Evolutionary conservation across 305 asterid species (phyloP).

Genomic region (Striga hermonthica): DNA sequence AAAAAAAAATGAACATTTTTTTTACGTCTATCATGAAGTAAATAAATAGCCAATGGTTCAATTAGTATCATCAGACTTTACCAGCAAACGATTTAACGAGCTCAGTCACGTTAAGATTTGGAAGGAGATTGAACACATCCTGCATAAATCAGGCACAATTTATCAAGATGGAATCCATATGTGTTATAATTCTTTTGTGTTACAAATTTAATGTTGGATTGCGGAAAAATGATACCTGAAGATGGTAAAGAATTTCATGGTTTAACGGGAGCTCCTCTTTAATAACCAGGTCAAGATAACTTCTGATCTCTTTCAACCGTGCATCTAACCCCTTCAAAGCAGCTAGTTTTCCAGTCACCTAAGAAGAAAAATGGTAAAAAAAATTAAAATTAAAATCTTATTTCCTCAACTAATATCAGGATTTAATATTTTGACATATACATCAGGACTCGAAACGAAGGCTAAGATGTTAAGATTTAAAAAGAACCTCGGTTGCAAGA

Average conservation of each 20-base stretch:
- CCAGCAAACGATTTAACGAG: slow-evolving; percentile 84
- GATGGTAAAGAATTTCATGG: slow-evolving; percentile 92
- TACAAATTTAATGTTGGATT: slow-evolving; percentile 3
- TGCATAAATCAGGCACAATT: slow-evolving; percentile 34
- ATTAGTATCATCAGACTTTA: slow-evolving; percentile 25
- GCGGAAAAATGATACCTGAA: slow-evolving; percentile 55
- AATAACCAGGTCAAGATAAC: slow-evolving; percentile 79
- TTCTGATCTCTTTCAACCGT: slow-evolving; percentile 77
- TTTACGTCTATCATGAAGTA: neutral
- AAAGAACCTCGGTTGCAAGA: slow-evolving; percentile 89
- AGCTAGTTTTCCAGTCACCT: slow-evolving; percentile 94
- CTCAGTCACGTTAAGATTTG: slow-evolving; percentile 74
- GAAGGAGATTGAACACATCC: slow-evolving; percentile 91
- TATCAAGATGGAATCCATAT: neutral
- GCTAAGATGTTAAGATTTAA: neutral
- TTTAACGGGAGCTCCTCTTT: slow-evolving; percentile 88
- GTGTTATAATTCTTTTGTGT: neutral
- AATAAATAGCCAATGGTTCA: neutral
- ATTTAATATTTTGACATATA: neutral
- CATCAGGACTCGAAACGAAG: neutral
- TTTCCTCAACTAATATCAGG: slow-evolving; percentile 13
- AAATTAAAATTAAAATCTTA: slow-evolving; percentile 8
- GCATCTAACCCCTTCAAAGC: slow-evolving; percentile 96
- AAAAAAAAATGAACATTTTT: neutral
- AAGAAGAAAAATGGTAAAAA: slow-evolving; percentile 9